Evolutionary conservation across 176 grass and related monocot species (phyloP).

Genomic region (Rhynchospora pubera): DNA sequence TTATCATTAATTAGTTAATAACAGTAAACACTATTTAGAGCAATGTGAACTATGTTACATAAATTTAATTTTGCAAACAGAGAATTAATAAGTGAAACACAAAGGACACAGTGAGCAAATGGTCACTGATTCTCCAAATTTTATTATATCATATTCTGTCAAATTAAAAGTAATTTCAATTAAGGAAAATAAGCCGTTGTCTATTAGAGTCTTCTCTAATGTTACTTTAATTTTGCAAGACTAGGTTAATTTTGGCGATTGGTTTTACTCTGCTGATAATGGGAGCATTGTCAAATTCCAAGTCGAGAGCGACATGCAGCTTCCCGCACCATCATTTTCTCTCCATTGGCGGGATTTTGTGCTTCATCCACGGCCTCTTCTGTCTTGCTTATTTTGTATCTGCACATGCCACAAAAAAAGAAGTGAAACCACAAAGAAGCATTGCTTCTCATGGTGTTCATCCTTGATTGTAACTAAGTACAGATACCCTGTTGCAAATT

Average conservation of each 20-base stretch:
- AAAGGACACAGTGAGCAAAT: neutral
- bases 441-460: conserved; percentile 21
- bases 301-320: conserved; percentile 35
- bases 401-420: conserved; percentile 38
- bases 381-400: conserved; percentile 71
- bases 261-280: conserved; percentile 52
- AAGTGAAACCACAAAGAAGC: neutral
- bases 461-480: conserved; percentile 2
- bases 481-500: neutral
- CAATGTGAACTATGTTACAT: neutral
- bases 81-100: neutral
- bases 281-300: conserved; percentile 62
- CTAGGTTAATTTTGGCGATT: conserved; percentile 50
- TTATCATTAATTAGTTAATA: neutral
- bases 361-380: conserved; percentile 69
- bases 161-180: neutral
- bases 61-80: neutral
- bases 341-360: conserved; percentile 60
- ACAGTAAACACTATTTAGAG: neutral
- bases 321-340: conserved; percentile 55
- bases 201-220: neutral
- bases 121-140: neutral
- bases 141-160: neutral
- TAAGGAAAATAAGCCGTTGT: no score
- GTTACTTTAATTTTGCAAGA: neutral